Conservation (phyloP, 805 yeast species). For the Wickerhamomyces subpelliculosus region DNA sequence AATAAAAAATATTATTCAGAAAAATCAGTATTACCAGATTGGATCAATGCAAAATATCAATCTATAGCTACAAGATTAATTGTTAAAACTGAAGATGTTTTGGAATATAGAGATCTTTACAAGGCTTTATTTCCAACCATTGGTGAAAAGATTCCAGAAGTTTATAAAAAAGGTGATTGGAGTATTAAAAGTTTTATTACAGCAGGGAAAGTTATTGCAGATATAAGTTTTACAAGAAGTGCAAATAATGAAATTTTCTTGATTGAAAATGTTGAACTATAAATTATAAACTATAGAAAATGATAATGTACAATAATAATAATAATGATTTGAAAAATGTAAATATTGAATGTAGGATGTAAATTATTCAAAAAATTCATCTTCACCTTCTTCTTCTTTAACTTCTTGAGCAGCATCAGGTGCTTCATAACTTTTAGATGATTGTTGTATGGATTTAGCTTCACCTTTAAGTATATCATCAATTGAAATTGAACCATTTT, state of each 20-base stretch:
- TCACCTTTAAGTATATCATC: constrained; percentile 34
- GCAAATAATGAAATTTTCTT: constrained; percentile 29
- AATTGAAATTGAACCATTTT: constrained; percentile 46
- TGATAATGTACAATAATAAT: neutral
- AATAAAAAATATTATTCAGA: constrained; percentile 32
- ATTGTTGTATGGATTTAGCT: constrained; percentile 13
- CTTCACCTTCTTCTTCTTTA: constrained; percentile 20
- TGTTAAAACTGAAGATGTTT: constrained; percentile 45
- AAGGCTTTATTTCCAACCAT: constrained; percentile 45
- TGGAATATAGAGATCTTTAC: constrained; percentile 47
- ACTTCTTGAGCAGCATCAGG: constrained; percentile 16
- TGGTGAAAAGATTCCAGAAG: constrained; percentile 45
- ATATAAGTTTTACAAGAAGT: constrained; percentile 37
- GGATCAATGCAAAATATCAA: constrained; percentile 37
- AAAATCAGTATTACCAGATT: constrained; percentile 36
- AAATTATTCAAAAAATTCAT: constrained; percentile 21
- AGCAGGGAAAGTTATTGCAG: constrained; percentile 47
- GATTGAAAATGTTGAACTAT: constrained; percentile 17
- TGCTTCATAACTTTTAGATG: constrained; percentile 11
- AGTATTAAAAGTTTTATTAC: constrained; percentile 32
- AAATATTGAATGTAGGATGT: too few species aligned
- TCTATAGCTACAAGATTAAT: constrained; percentile 29
- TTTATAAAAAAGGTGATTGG: constrained; percentile 44
- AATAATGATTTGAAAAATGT: neutral
- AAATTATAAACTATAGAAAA: neutral